Conservation (phyloP, 1,284 basidiomycete genomes). For the Pulchroboletus neoregius region DNA sequence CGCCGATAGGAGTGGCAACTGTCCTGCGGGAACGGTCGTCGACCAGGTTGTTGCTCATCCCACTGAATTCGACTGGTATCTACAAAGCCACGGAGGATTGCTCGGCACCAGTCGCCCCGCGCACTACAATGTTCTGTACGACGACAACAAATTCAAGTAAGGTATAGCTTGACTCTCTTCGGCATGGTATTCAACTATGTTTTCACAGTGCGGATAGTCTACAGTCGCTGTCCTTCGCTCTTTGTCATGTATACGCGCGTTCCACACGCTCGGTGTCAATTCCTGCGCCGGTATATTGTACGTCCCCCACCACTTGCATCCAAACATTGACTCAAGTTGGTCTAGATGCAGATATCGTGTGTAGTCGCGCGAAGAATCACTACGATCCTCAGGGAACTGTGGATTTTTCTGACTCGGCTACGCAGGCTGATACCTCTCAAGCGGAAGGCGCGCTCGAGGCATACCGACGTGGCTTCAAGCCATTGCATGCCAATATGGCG, state of each 20-base stretch:
- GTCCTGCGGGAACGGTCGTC: slow-evolving; percentile 70
- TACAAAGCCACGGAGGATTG: slow-evolving; percentile 70
- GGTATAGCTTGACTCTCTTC: slow-evolving; percentile 11
- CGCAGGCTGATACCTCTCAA: slow-evolving; percentile 39
- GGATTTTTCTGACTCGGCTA: slow-evolving; percentile 52
- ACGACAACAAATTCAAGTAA: slow-evolving; percentile 55
- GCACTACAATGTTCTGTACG: slow-evolving; percentile 64
- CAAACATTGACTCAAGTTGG: slow-evolving; percentile 2
- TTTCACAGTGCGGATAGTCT: slow-evolving; percentile 55
- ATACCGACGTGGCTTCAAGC: slow-evolving; percentile 54
- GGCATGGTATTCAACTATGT: slow-evolving; percentile 4
- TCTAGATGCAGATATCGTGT: slow-evolving; percentile 80
- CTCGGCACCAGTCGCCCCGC: slow-evolving; percentile 62
- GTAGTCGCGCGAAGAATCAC: slow-evolving; percentile 74
- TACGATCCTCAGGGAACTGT: slow-evolving; percentile 60
- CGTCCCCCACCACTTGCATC: slow-evolving; percentile 25
- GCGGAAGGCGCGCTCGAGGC: slow-evolving; percentile 45
- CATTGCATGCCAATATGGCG: slow-evolving; percentile 47
- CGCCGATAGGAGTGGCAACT: slow-evolving; percentile 67
- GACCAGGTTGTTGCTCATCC: slow-evolving; percentile 69
- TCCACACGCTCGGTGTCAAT: slow-evolving; percentile 82
- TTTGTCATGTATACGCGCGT: slow-evolving; percentile 80
- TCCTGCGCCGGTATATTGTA: slow-evolving; percentile 80
- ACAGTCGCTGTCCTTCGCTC: slow-evolving; percentile 67
- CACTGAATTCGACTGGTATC: slow-evolving; percentile 77